Evolutionary conservation across 345 rosid species (phyloP), one percentile per base, ranked within the genome.

Genomic region (Eucalyptus camaldulensis): DNA sequence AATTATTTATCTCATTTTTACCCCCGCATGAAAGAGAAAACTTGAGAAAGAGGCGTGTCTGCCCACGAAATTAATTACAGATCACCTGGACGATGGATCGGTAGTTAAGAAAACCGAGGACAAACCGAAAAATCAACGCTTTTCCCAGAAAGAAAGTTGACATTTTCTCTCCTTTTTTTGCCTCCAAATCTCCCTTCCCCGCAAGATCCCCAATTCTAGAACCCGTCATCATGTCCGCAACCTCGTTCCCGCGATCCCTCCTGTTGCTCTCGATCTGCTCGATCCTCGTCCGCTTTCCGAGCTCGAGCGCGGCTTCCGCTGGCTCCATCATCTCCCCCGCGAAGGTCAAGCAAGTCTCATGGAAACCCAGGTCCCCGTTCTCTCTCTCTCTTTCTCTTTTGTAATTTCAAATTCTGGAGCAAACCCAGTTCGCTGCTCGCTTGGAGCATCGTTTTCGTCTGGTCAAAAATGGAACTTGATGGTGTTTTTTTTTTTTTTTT

Each of bases 291-390:
- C 89, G 88, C 83, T 91, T 54, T 45, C 93, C 92, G 3, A 88
- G 89, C 92, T 94, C 94, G 8, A 90, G 89, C 89, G 92, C 95
- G 49, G 94, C 90, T 88, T 90, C 97, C 85, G 93, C 97, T 12
- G 92, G 92, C 91, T 93, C 98, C 91, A 90, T 96, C 81, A 91
- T 97, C 92, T 94, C 96, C 89, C 98, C 99, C 54, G 91, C 96
- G 29, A 96, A 95, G 94, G 98, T 94, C 95, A 97, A 92, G 92
- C 99, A 97, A 49, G 88, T 97, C 87, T 97, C 99, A 8, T 95
- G 95, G 94, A 96, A 95, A 88, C 99, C 98, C 85, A 96, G 98
- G 98, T 97, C 67, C 87, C 27, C 27, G 27, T 76, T 76, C 83
- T 76, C 85, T 76, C 6, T 69, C 0, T 43, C 4, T 49, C 51